A percentile compares a stretch with the other conserved stretches of the same genome.
Conservation (phyloP, 2,329 filamentous ascomycete genomes). For the Neonectria coccinea region DNA sequence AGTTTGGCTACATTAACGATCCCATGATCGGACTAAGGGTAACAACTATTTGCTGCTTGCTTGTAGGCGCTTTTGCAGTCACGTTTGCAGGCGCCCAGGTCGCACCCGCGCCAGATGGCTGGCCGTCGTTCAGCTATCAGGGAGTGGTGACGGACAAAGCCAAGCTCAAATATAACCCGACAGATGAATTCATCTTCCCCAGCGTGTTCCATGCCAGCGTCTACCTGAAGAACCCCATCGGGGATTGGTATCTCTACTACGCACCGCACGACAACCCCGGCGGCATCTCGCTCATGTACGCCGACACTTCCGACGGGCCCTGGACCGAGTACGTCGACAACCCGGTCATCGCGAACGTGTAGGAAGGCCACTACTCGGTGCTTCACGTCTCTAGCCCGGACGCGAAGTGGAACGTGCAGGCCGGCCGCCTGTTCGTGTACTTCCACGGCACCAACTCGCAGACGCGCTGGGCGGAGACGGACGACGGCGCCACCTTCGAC, state of each 20-base stretch:
- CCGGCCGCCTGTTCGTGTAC: slow-evolving; percentile 26
- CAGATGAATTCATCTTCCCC: slow-evolving; percentile 45
- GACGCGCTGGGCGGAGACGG: slow-evolving; percentile 30
- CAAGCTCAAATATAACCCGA: slow-evolving; percentile 40
- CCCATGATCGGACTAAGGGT: too few relatives aligned
- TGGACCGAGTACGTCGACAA: slow-evolving; percentile 29
- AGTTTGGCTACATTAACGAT: too few relatives aligned
- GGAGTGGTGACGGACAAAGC: slow-evolving; percentile 39
- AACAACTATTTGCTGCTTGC: background rate
- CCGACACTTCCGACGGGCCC: slow-evolving; percentile 31
- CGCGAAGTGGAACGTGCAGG: slow-evolving; percentile 21
- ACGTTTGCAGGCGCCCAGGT: slow-evolving; percentile 15
- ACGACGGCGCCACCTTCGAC: slow-evolving; percentile 20
- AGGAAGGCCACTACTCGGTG: slow-evolving; percentile 28
- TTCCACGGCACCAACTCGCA: slow-evolving; percentile 30
- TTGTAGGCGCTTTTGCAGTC: background rate
- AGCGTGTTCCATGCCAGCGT: slow-evolving; percentile 41
- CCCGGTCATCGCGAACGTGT: slow-evolving; percentile 25
- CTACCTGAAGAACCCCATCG: slow-evolving; percentile 34
- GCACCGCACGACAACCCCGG: slow-evolving; percentile 45
- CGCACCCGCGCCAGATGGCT: slow-evolving; percentile 29
- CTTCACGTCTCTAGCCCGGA: slow-evolving; percentile 35
- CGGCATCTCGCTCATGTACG: slow-evolving; percentile 40
- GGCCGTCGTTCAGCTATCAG: slow-evolving; percentile 40
- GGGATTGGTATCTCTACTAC: slow-evolving; percentile 46